Percentiles rank a stretch among this genome's conserved stretches.
Conservation (phyloP, 768 basidiomycete genomes). For the Macrolepiota dolichaula region DNA sequence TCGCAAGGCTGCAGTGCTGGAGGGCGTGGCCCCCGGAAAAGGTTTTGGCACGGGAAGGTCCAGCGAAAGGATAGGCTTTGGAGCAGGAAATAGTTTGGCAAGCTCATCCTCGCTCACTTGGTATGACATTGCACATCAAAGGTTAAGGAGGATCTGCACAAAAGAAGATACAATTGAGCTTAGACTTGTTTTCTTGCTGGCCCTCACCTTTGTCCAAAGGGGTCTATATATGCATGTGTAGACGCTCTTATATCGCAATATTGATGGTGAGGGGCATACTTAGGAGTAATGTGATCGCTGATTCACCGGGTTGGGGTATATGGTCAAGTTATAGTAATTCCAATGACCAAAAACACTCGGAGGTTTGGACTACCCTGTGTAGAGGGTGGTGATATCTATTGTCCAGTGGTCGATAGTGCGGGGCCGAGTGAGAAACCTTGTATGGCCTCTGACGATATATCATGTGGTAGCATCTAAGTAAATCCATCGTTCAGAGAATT, state of each 20-base stretch:
- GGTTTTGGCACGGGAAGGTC: slow-evolving; percentile 4
- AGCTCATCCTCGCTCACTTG: neutral
- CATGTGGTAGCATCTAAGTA: too few relatives aligned
- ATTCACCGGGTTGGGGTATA: too few relatives aligned
- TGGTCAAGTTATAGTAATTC: too few relatives aligned
- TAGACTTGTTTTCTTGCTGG: neutral
- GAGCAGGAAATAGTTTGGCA: slow-evolving; percentile 5
- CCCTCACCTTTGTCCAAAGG: neutral
- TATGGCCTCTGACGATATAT: too few relatives aligned
- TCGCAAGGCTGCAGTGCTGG: slow-evolving; percentile 36
- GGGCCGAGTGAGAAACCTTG: too few relatives aligned
- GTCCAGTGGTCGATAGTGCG: too few relatives aligned
- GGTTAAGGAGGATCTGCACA: neutral
- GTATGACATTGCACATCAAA: neutral
- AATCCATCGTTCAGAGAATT: too few relatives aligned
- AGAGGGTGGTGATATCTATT: too few relatives aligned
- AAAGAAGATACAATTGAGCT: neutral
- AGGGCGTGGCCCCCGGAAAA: slow-evolving; percentile 30
- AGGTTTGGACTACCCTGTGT: too few relatives aligned
- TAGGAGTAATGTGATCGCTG: too few relatives aligned
- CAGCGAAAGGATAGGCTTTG: neutral
- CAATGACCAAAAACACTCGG: too few relatives aligned
- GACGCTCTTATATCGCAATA: neutral
- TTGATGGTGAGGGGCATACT: neutral
- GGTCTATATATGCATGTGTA: neutral